Evolutionary conservation across 2,329 filamentous ascomycete species (phyloP).

Genomic region (Metarhizium anisopliae): DNA sequence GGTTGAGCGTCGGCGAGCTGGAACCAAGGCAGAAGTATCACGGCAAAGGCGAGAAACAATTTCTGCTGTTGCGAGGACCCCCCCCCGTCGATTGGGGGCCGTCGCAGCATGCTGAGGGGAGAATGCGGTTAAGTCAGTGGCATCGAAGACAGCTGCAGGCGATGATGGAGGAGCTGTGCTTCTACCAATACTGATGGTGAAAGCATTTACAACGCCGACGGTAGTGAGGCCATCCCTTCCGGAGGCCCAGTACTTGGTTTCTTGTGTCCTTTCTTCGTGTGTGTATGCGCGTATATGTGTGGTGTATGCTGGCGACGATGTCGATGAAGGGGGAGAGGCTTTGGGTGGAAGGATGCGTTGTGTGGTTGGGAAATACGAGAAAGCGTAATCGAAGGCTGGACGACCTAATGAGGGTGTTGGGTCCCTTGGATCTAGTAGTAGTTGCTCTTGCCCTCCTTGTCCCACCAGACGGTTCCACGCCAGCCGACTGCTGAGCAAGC

Average conservation of each 20-base stretch:
- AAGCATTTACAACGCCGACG: not conserved
- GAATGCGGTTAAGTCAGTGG: not conserved
- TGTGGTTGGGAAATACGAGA: not conserved
- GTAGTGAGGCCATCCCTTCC: not conserved
- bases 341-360: not conserved
- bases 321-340: not conserved
- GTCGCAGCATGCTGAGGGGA: conserved; percentile 46
- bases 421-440: not conserved
- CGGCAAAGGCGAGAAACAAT: conserved; percentile 45
- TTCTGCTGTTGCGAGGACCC: conserved; percentile 34
- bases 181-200: not conserved
- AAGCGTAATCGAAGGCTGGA: not conserved
- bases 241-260: not conserved
- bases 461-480: not conserved
- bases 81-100: conserved; percentile 50
- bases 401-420: not conserved
- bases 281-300: not conserved
- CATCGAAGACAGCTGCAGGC: conserved; percentile 1
- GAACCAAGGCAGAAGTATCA: conserved; percentile 48
- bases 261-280: too few species aligned
- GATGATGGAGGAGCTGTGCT: conserved; percentile 3
- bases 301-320: not conserved
- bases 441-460: not conserved
- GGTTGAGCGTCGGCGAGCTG: conserved; percentile 54
- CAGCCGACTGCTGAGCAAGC: too few species aligned